Conservation (phyloP, 2,329 filamentous ascomycete genomes). For the Neonectria magnoliae region DNA sequence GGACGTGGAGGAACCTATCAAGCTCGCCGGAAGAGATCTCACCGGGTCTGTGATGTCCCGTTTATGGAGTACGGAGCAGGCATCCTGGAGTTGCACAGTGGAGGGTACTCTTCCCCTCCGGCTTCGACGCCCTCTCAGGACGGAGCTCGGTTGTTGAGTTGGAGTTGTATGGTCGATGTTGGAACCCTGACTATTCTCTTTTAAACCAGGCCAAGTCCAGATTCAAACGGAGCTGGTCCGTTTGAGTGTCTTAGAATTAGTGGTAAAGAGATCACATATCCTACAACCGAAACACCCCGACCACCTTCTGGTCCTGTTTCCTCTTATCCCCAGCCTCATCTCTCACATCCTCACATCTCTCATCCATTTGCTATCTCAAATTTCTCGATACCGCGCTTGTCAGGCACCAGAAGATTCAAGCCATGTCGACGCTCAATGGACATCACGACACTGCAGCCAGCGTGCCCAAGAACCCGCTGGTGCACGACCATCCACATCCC, state of each 20-base stretch:
- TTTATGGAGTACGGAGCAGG: background rate
- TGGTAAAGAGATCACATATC: constrained; percentile 11
- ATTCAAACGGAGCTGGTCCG: background rate
- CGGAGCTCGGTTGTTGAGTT: background rate
- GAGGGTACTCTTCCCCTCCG: background rate
- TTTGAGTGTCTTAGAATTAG: background rate
- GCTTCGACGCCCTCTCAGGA: no score
- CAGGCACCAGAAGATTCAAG: background rate
- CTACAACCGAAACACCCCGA: constrained; percentile 2
- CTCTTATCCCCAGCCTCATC: background rate
- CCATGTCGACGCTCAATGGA: constrained; percentile 17
- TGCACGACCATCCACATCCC: constrained; percentile 22
- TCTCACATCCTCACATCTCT: background rate
- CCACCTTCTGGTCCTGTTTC: constrained; percentile 1
- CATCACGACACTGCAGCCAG: constrained; percentile 16
- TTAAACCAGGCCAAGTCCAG: background rate
- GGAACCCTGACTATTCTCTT: background rate
- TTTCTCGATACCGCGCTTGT: background rate
- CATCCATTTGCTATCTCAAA: background rate
- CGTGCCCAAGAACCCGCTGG: constrained; percentile 19
- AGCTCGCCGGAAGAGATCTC: no score
- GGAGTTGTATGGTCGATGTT: background rate
- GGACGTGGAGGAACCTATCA: no score
- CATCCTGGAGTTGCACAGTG: background rate
- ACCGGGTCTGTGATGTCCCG: no score